Conservation (phyloP, 2,329 filamentous ascomycete species). For the Colletotrichum agaves region DNA sequence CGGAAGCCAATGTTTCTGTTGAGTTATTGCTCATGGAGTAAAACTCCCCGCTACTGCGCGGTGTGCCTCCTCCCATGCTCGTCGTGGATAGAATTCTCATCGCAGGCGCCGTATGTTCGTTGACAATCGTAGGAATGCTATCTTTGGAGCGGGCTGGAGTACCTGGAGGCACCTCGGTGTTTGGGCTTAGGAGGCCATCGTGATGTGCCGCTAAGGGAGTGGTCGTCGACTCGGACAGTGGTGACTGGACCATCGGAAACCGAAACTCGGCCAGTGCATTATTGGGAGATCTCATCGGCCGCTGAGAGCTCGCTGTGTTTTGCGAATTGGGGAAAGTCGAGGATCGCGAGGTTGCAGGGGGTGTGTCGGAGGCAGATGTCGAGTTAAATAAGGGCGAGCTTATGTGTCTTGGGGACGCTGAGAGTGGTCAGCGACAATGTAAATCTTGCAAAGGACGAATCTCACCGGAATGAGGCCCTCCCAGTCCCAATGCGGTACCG, state of each 20-base stretch:
- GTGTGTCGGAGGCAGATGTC: slow-evolving; percentile 63
- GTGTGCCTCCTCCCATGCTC: slow-evolving; percentile 80
- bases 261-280: slow-evolving; percentile 65
- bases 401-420: slow-evolving; percentile 54
- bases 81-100: slow-evolving; percentile 80
- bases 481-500: slow-evolving; percentile 39
- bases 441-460: background rate
- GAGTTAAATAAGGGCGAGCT: slow-evolving; percentile 65
- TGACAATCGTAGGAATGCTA: slow-evolving; percentile 56
- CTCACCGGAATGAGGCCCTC: slow-evolving; percentile 54
- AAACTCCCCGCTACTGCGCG: slow-evolving; percentile 92
- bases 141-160: slow-evolving; percentile 56
- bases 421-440: slow-evolving; percentile 3
- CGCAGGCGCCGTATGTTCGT: slow-evolving; percentile 69
- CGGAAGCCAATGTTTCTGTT: slow-evolving; percentile 90
- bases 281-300: slow-evolving; percentile 54
- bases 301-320: slow-evolving; percentile 47
- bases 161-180: slow-evolving; percentile 33
- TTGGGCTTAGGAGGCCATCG: slow-evolving; percentile 55
- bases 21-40: slow-evolving; percentile 96
- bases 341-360: slow-evolving; percentile 53
- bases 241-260: slow-evolving; percentile 62
- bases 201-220: slow-evolving; percentile 46
- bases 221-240: slow-evolving; percentile 48
- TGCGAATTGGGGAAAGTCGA: slow-evolving; percentile 60